Evolutionary conservation across 2,329 filamentous ascomycete genomes (phyloP), one percentile per base, ranked within the genome.

Genomic region (Xylaria sp.): DNA sequence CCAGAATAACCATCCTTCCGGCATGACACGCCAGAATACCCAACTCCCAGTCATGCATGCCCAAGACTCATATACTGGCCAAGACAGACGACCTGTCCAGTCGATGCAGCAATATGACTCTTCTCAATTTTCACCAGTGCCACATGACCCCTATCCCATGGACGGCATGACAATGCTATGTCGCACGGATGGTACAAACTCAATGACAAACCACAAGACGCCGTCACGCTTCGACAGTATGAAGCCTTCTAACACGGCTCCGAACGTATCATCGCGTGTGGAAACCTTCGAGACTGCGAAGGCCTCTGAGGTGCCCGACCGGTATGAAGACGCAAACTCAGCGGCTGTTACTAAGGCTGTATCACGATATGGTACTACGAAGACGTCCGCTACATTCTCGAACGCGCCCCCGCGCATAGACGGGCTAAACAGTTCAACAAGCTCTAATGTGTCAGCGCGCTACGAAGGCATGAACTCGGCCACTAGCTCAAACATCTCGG

Each of bases 161-260:
- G 95, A 98, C 78, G 95, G 94, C 4, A 98, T 98, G 94, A 98
- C 95, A 0, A 97, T 98, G 89, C 91, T 98, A 71, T 98, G 95
- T 81, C 90, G 94, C 68, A 90, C 92, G 48, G 92, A 90, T 56
- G 76, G 76, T 28, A 93, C 82, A 80, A 94, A 86, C 81, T 91
- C 91, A 25, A 78, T 77, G 3, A 79, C 79, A 15, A 69, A 60
- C 28, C 63, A 64, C 2, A 70, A 70, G 18, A 31, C 46, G 3
- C 31, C 71, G 25, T 65, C 56, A n/a, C 65, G 70, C 18, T 66
- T 58, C 8, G 62, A 64, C 10, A 61, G 43, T 31, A 59, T 54
- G 59, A 70, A 67, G 55, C 13, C 65, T 2, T 36, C 70, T 0
- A 31, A 39, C 1, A 41, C 59, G 5, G 49, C 36, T 2, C 61